Percentiles rank a stretch among this genome's conserved stretches.
phyloP scores from a whole-genome alignment of 2,329 filamentous ascomycete genomes.

The Ophiostoma ulmi region DNA sequence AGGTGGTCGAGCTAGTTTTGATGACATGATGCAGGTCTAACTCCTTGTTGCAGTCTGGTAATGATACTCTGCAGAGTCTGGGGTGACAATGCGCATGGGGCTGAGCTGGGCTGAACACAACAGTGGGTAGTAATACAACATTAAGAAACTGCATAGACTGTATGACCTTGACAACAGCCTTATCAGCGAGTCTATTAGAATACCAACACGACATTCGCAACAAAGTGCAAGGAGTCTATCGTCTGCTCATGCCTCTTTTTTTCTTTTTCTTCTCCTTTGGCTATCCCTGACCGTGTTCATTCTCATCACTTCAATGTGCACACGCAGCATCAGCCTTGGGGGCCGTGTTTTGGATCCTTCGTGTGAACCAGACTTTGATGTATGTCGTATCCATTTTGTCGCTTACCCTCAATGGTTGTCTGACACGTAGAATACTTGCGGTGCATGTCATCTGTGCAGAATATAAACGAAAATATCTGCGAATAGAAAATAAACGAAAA shows the following conservation, averaged over 20 bases:
- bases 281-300: background rate
- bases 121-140: background rate
- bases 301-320: background rate
- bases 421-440: background rate
- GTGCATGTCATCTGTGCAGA: too few relatives aligned
- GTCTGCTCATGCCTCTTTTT: background rate
- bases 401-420: background rate
- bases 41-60: background rate
- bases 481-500: background rate
- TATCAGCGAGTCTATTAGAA: background rate
- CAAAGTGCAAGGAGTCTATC: background rate
- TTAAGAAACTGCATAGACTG: background rate
- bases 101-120: background rate
- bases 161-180: background rate
- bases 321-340: background rate
- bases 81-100: background rate
- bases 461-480: too few relatives aligned
- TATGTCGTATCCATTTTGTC: background rate
- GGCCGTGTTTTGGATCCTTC: background rate
- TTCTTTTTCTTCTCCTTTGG: background rate
- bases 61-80: background rate
- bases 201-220: background rate
- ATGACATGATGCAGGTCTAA: background rate
- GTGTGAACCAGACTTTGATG: background rate
- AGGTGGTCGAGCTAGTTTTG: background rate